A percentile compares a stretch with the other conserved stretches of the same genome.
Evolutionary conservation across 495 filamentous ascomycete genomes (phyloP).

Genomic region (Tuber brumale): DNA sequence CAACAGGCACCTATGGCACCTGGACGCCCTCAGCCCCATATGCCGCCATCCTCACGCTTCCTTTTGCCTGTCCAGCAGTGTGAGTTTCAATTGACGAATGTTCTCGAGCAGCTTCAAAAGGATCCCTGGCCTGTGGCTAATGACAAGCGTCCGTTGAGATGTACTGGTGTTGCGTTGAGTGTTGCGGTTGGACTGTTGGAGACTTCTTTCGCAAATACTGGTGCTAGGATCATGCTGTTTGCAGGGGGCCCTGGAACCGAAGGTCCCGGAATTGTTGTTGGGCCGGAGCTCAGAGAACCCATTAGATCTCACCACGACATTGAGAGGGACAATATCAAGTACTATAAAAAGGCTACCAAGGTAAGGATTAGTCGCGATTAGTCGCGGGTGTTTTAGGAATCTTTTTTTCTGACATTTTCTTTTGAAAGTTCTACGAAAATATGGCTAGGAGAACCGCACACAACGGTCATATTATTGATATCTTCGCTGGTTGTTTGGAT

Average conservation of each 20-base stretch:
- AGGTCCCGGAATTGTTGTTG: conserved; percentile 93
- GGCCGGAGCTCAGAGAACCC: conserved; percentile 91
- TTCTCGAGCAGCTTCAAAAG: conserved; percentile 91
- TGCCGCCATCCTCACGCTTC: conserved; percentile 82
- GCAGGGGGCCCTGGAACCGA: conserved; percentile 92
- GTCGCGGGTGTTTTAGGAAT: neutral
- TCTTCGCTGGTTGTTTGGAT: conserved; percentile 96
- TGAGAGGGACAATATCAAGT: conserved; percentile 97
- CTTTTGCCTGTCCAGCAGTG: conserved; percentile 90
- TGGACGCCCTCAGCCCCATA: conserved; percentile 62
- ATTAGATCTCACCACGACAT: conserved; percentile 99
- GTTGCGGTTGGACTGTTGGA: conserved; percentile 91
- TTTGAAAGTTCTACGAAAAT: conserved; percentile 80
- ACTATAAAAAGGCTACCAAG: conserved; percentile 98
- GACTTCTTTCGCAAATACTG: conserved; percentile 89
- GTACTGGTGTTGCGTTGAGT: conserved; percentile 91
- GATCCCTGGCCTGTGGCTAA: conserved; percentile 97
- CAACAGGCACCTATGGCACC: conserved; percentile 60
- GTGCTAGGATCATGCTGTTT: conserved; percentile 94
- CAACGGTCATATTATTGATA: conserved; percentile 95
- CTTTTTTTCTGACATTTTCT: neutral
- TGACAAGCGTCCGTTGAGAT: conserved; percentile 84
- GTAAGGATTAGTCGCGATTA: conserved; percentile 46
- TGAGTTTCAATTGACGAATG: conserved; percentile 96
- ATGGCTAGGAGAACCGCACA: conserved; percentile 94